phyloP scores from a whole-genome alignment of 2,329 filamentous ascomycete species.

The Talaromyces amestolkiae region DNA sequence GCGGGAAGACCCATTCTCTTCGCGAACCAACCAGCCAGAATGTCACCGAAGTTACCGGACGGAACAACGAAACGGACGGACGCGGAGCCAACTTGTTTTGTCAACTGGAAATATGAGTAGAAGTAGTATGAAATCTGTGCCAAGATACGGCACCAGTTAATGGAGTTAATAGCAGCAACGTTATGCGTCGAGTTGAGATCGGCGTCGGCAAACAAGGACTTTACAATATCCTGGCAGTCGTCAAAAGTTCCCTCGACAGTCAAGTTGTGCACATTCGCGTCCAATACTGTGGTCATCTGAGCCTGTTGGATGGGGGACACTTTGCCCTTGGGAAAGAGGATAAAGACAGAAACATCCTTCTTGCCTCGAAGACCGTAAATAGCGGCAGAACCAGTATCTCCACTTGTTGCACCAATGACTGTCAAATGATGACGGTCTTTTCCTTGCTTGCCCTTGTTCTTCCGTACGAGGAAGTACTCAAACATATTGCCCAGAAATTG shows the following conservation, averaged over 20 bases:
- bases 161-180: conserved; percentile 91
- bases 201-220: conserved; percentile 82
- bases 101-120: conserved; percentile 83
- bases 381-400: conserved; percentile 86
- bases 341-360: conserved; percentile 95
- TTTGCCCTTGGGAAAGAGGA: conserved; percentile 86
- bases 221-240: conserved; percentile 95
- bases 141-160: conserved; percentile 86
- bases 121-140: conserved; percentile 89
- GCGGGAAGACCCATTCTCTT: conserved; percentile 83
- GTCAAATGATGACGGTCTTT: conserved; percentile 74
- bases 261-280: conserved; percentile 89
- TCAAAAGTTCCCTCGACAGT: conserved; percentile 90
- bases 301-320: conserved; percentile 90
- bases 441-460: conserved; percentile 43
- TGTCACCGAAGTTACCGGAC: conserved; percentile 95
- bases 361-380: conserved; percentile 94
- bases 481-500: conserved; percentile 95
- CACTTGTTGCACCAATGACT: conserved; percentile 81
- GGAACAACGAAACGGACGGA: conserved; percentile 80
- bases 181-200: conserved; percentile 79
- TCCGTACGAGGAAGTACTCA: conserved; percentile 48
- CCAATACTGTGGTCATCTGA: conserved; percentile 93
- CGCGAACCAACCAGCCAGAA: conserved; percentile 85
- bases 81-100: conserved; percentile 58